Conservation (phyloP, 1,284 basidiomycete species). For the Ceratobasidium sp. region DNA sequence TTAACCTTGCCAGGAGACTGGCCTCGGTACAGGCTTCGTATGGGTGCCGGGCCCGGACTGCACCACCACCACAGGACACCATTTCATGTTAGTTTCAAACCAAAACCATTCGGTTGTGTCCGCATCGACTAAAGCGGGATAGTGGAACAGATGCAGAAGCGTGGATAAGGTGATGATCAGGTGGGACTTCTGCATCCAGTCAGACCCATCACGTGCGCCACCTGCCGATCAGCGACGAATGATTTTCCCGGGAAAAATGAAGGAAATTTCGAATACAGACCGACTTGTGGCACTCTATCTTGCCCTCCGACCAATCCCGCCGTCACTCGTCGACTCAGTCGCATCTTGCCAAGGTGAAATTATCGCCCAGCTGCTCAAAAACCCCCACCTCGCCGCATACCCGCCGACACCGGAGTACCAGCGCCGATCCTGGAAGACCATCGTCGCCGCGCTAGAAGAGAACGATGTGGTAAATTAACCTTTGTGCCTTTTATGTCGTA, state of each 20-base stretch:
- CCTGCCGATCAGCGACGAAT: background rate
- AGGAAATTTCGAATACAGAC: background rate
- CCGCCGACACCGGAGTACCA: slow-evolving; percentile 73
- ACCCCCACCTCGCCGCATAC: slow-evolving; percentile 50
- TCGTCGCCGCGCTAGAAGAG: slow-evolving; percentile 65
- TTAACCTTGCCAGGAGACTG: background rate
- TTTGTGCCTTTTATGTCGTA: slow-evolving; percentile 40
- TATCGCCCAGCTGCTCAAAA: slow-evolving; percentile 1
- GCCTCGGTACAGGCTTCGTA: too few species aligned
- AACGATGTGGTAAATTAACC: slow-evolving; percentile 58
- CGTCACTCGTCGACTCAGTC: background rate
- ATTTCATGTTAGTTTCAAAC: slow-evolving; percentile 10
- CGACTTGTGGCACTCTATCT: slow-evolving; percentile 24
- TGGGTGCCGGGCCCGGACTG: background rate
- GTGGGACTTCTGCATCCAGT: background rate
- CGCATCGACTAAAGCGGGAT: background rate
- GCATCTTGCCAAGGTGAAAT: background rate
- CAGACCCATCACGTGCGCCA: background rate
- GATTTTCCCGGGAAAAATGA: background rate
- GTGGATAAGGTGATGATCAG: background rate
- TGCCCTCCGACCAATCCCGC: slow-evolving; percentile 6
- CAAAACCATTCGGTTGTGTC: background rate
- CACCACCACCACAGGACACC: slow-evolving; percentile 15
- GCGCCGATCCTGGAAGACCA: slow-evolving; percentile 75
- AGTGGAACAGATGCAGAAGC: background rate